Percentiles rank a stretch among this genome's conserved stretches.
Conservation (phyloP, 164 flowering plant species). For the Chloranthus sessilifolius region DNA sequence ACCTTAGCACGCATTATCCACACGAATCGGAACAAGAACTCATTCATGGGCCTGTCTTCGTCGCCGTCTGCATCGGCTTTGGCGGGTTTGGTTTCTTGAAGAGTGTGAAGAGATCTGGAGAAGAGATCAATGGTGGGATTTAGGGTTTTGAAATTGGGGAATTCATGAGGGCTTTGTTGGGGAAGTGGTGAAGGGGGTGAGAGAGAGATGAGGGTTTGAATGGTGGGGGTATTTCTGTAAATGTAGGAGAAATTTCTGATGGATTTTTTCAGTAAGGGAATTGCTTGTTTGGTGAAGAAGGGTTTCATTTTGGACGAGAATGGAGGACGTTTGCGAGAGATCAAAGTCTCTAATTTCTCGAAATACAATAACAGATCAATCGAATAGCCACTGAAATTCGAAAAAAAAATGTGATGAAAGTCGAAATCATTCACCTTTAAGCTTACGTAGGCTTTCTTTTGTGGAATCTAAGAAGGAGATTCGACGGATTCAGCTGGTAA, state of each 20-base stretch:
- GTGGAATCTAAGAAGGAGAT: no score
- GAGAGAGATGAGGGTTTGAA: constrained; percentile 5
- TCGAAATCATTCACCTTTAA: no score
- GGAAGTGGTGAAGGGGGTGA: constrained; percentile 1
- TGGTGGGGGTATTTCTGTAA: constrained; percentile 17
- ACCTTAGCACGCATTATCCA: constrained; percentile 73
- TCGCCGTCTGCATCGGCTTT: constrained; percentile 14
- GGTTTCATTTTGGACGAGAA: constrained; percentile 25
- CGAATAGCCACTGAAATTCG: no score
- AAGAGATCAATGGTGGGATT: constrained; percentile 2
- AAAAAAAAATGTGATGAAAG: no score
- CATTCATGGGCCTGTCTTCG: constrained; percentile 43
- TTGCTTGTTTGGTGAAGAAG: constrained; percentile 19
- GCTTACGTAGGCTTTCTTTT: no score
- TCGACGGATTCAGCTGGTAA: no score
- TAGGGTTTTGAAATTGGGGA: constrained; percentile 10
- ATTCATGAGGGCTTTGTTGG: no score
- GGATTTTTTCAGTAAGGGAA: constrained; percentile 23
- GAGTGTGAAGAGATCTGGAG: constrained; percentile 25
- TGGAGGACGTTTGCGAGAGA: no score
- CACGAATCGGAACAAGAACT: constrained; percentile 79
- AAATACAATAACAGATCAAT: no score
- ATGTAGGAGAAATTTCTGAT: constrained; percentile 6
- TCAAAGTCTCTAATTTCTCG: no score
- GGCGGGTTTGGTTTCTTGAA: constrained; percentile 5